phyloP scores from a whole-genome alignment of 257 asterid genomes.

The Lycium ferocissimum region DNA sequence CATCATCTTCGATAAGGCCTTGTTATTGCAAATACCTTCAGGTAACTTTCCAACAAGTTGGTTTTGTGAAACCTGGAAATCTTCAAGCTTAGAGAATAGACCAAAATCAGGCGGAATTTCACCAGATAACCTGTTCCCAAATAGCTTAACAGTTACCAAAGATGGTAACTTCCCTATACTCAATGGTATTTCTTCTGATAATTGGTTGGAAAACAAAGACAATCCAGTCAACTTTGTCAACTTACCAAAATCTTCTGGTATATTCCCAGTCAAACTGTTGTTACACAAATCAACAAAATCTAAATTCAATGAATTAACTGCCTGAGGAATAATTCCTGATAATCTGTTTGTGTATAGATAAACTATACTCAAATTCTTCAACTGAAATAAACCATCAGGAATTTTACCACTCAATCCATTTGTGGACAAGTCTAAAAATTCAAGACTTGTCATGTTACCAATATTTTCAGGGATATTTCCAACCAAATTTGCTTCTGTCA shows the following conservation, averaged over 20 bases:
- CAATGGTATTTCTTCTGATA: slow-evolving; percentile 71
- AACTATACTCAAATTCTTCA: slow-evolving; percentile 47
- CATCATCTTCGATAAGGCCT: slow-evolving; percentile 49
- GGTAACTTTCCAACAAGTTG: slow-evolving; percentile 67
- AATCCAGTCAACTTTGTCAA: slow-evolving; percentile 61
- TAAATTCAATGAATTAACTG: slow-evolving; percentile 50
- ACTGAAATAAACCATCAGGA: slow-evolving; percentile 63
- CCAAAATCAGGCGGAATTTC: slow-evolving; percentile 84
- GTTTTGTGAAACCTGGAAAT: slow-evolving; percentile 60
- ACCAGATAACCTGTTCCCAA: slow-evolving; percentile 66
- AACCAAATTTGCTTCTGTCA: slow-evolving; percentile 49
- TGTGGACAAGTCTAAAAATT: slow-evolving; percentile 54
- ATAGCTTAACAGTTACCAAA: slow-evolving; percentile 47
- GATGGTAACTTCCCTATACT: slow-evolving; percentile 64
- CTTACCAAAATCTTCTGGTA: slow-evolving; percentile 73
- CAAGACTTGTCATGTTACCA: slow-evolving; percentile 63
- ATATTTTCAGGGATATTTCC: slow-evolving; percentile 73
- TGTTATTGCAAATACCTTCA: slow-evolving; percentile 57
- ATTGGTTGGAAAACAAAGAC: slow-evolving; percentile 56
- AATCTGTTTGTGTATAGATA: slow-evolving; percentile 56
- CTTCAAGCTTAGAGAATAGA: slow-evolving; percentile 52
- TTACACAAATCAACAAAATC: slow-evolving; percentile 59
- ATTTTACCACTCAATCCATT: slow-evolving; percentile 66
- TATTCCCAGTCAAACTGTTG: slow-evolving; percentile 62
- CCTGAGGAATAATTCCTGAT: slow-evolving; percentile 67